These are phyloP conservation scores for Penicillium sp. DNA, from an alignment of 2,329 filamentous ascomycete species.

Conservation along the genomic window DNA sequence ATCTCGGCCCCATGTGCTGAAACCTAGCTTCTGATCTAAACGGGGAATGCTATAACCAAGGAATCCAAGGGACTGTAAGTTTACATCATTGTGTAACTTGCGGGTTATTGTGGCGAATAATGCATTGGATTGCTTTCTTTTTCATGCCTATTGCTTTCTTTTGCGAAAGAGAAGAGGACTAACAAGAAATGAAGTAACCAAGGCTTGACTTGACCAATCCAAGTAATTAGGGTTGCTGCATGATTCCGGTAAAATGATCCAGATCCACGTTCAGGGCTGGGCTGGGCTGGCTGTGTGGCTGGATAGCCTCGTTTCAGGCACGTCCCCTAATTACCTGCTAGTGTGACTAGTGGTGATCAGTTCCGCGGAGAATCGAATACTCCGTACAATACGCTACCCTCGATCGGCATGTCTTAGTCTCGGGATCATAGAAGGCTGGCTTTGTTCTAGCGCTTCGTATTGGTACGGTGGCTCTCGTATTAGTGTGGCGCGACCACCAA, in stretches of 20 bases:
- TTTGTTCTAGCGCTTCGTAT: neutral
- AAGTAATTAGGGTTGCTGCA: neutral
- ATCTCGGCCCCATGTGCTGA: neutral
- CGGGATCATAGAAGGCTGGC: neutral
- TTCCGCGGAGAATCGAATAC: neutral
- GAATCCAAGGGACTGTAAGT: too few relatives aligned
- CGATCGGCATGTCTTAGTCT: neutral
- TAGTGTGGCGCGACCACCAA: neutral
- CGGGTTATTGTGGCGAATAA: too few relatives aligned
- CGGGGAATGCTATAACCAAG: too few relatives aligned
- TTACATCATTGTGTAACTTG: too few relatives aligned
- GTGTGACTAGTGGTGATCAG: neutral
- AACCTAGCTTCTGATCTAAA: neutral
- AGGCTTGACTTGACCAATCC: neutral
- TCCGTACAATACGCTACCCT: neutral
- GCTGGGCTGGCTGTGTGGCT: neutral
- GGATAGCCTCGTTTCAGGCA: neutral
- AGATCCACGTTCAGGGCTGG: neutral
- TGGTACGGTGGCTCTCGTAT: neutral
- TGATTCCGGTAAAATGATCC: neutral
- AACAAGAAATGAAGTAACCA: neutral
- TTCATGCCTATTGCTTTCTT: too few relatives aligned
- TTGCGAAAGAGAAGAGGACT: neutral
- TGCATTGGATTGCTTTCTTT: too few relatives aligned
- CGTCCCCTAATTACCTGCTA: neutral